A percentile compares a stretch with the other conserved stretches of the same genome.
Conservation (phyloP, 768 basidiomycete species). For the Lyophyllum shimeji region DNA sequence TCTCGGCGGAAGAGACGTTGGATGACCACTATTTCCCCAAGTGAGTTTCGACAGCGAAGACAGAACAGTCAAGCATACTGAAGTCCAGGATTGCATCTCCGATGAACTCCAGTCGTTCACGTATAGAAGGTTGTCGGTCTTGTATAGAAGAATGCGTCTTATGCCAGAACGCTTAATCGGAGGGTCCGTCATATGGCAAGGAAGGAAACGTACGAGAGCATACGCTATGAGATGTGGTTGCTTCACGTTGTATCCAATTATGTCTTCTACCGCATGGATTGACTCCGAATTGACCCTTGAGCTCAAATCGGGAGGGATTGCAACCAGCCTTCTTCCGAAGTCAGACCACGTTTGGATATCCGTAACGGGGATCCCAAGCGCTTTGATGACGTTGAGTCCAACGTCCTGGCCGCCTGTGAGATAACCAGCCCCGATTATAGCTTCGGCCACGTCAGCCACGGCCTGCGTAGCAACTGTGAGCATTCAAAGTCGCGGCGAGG, state of each 20-base stretch:
- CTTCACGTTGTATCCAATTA: slow-evolving; percentile 63
- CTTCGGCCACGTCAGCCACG: slow-evolving; percentile 83
- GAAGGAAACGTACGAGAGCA: slow-evolving; percentile 57
- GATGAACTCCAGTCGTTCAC: slow-evolving; percentile 81
- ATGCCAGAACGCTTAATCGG: slow-evolving; percentile 5
- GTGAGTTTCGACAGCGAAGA: slow-evolving; percentile 6
- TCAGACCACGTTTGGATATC: slow-evolving; percentile 71
- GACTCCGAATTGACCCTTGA: slow-evolving; percentile 48
- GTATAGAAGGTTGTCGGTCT: slow-evolving; percentile 54
- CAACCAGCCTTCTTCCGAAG: slow-evolving; percentile 51
- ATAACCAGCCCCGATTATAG: slow-evolving; percentile 82
- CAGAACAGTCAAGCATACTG: slow-evolving; percentile 41
- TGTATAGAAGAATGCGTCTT: slow-evolving; percentile 71
- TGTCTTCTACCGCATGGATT: slow-evolving; percentile 55
- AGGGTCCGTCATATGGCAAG: slow-evolving; percentile 16
- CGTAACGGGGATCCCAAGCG: slow-evolving; percentile 63
- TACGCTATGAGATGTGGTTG: slow-evolving; percentile 65
- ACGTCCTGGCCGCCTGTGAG: slow-evolving; percentile 68
- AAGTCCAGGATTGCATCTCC: slow-evolving; percentile 88
- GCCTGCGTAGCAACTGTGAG: slow-evolving; percentile 41
- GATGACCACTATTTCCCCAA: slow-evolving; percentile 57
- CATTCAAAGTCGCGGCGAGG: not conserved
- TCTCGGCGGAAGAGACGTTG: slow-evolving; percentile 68
- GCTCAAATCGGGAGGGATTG: slow-evolving; percentile 41
- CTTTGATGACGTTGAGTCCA: slow-evolving; percentile 64